Evolutionary conservation across 345 rosid species (phyloP).

Genomic region (Eucalyptus globulus): DNA sequence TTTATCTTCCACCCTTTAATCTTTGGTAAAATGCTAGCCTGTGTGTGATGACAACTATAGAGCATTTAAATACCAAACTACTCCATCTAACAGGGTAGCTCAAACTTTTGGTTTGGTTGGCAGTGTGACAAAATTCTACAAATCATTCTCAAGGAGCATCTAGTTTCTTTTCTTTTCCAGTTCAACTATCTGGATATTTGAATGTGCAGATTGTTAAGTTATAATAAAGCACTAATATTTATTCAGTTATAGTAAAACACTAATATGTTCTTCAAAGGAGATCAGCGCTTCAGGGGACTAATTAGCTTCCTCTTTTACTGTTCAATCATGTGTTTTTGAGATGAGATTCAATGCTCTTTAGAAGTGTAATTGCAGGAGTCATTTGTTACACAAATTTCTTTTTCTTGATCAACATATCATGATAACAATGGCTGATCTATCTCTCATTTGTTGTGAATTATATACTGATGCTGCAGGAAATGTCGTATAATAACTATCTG

Average conservation of each 20-base stretch:
- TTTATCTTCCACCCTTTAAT: background rate
- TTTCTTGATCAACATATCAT: background rate
- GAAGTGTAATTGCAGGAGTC: background rate
- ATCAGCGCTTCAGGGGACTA: background rate
- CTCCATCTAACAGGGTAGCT: background rate
- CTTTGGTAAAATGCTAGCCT: background rate
- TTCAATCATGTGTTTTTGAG: background rate
- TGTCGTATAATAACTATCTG: conserved; percentile 93
- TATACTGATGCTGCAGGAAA: background rate
- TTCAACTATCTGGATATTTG: background rate
- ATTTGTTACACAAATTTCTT: background rate
- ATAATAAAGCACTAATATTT: background rate
- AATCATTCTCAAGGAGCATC: background rate
- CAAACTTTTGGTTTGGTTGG: background rate
- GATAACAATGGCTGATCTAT: background rate
- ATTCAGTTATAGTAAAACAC: background rate
- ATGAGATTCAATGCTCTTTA: background rate
- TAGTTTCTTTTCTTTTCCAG: background rate
- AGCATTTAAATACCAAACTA: background rate
- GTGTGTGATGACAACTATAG: background rate
- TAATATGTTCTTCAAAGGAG: background rate
- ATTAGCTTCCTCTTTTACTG: background rate
- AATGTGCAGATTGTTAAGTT: background rate
- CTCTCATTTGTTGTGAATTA: background rate
- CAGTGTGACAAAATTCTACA: background rate